A percentile compares a stretch with the other conserved stretches of the same genome.
Conservation (phyloP, 1,139 yeast species). For the Pichia sp. region DNA sequence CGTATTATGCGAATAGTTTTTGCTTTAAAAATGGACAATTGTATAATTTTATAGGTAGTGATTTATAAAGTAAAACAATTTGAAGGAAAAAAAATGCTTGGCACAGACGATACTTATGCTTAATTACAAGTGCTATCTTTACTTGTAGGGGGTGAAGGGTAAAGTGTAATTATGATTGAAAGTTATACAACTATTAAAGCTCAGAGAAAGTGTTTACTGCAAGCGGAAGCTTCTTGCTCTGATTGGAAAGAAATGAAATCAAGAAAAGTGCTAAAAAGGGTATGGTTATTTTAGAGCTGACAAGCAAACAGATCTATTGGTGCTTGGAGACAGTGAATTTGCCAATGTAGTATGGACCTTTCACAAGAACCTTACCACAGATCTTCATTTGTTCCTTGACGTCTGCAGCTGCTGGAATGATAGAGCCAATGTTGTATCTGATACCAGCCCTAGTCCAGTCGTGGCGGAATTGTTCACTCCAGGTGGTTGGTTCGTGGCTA, state of each 20-base stretch:
- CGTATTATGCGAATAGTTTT: no score
- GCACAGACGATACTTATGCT: no score
- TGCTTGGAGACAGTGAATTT: slow-evolving; percentile 7
- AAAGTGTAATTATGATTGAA: background rate
- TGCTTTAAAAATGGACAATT: no score
- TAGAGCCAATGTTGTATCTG: slow-evolving; percentile 2
- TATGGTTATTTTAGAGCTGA: background rate
- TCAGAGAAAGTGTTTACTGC: background rate
- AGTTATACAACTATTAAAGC: background rate
- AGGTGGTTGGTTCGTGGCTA: no score
- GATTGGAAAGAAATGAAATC: no score
- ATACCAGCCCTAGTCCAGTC: slow-evolving; percentile 8
- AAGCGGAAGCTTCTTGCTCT: no score
- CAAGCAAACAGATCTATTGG: background rate
- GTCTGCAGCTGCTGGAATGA: slow-evolving; percentile 6
- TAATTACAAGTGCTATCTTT: no score
- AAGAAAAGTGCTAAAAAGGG: no score
- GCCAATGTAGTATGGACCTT: slow-evolving; percentile 7
- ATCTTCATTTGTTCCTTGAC: slow-evolving; percentile 9
- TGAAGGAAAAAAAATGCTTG: no score
- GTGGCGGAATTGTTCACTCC: slow-evolving; percentile 9
- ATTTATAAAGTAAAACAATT: no score
- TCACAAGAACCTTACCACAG: slow-evolving; percentile 2
- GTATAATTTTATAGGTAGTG: no score
- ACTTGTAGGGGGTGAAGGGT: background rate